Base-by-base conservation (phyloP, 2,329 filamentous ascomycete species). In the Mycogone perniciosa region DNA sequence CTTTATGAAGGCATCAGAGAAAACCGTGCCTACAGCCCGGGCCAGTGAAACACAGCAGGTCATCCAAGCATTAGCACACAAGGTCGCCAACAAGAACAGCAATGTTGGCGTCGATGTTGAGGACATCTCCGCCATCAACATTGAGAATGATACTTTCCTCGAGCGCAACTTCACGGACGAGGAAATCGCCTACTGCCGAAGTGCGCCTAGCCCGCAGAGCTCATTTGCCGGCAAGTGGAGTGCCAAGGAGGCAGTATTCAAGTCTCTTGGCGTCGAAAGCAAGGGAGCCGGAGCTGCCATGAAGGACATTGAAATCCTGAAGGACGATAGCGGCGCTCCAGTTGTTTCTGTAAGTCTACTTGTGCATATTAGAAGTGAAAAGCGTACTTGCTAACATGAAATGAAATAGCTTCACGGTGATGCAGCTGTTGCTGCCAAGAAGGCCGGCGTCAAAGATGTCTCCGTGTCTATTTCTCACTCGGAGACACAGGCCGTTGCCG, bases 221-320 rank as follows among this genome's bases (percentile, higher is more conserved):
- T 95, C 89, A 46, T 99, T 96, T 71, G 89, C 92, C 5, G 93
- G 93, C 45, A 84, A 90, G 60, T 99, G 93, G 93, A 92, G 86
- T 62, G 93, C 93, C 34, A 99, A 99, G 76, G 93, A 99, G 73
- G 93, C 93, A 30, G 91, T 99, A 1, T 99, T 99, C 80, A 99
- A 99, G 81, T 90, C 89, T 35, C 77, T 99, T 10, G 90, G 91
- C 59, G 91, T 97, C 9, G 74, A 80, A 60, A 86, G 91, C 70
- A 85, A 88, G 71, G 93, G 93, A 55, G 91, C 87, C 7, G 93
- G 95, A 57, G 92, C 93, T 53, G 79, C 89, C 11, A 71, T 99
- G 71, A 93, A 86, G 76, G 91, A 97, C 39, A 99, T 99, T 73
- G 95, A 99, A 74, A 92, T 99, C 61, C 70, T 82, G 55, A 85